A percentile compares a stretch with the other conserved stretches of the same genome.
These are phyloP conservation scores for Cardamine occulta DNA, from an alignment of 345 rosid genomes.

Conservation along the genomic window DNA sequence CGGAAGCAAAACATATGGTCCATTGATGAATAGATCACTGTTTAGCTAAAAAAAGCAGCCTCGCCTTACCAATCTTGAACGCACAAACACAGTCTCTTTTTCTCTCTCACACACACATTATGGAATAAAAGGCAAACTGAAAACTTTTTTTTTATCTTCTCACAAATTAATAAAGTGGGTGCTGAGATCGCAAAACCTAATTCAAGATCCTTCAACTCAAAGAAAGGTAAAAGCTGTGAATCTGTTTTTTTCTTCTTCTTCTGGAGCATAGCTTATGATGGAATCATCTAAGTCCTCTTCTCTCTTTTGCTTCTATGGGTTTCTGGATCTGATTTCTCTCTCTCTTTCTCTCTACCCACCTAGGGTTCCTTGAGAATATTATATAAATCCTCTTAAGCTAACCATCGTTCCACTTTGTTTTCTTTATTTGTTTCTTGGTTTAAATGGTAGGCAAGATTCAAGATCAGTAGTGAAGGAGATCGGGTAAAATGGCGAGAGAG, in stretches of 20 bases:
- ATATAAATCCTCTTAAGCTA: too few relatives aligned
- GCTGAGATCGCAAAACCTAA: conserved; percentile 28
- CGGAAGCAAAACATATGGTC: conserved; percentile 28
- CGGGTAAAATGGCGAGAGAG: conserved; percentile 57
- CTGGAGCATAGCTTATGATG: background rate
- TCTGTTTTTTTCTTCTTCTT: conserved; percentile 24
- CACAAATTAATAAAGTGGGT: conserved; percentile 19
- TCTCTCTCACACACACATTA: conserved; percentile 13
- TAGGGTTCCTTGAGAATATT: conserved; percentile 41
- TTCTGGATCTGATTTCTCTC: conserved; percentile 35
- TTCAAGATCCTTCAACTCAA: conserved; percentile 28
- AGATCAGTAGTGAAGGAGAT: conserved; percentile 24
- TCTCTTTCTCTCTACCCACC: conserved; percentile 30
- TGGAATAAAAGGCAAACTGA: conserved; percentile 6
- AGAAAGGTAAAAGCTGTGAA: conserved; percentile 35
- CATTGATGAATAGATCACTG: conserved; percentile 32
- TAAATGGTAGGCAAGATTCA: conserved; percentile 21
- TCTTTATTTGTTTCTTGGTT: background rate
- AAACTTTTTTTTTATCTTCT: conserved; percentile 20
- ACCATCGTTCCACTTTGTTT: conserved; percentile 5
- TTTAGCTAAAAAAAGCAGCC: conserved; percentile 37
- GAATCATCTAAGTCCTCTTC: conserved; percentile 18
- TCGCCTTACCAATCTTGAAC: conserved; percentile 42
- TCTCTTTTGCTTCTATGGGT: conserved; percentile 13
- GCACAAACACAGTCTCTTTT: conserved; percentile 23